Conservation (phyloP, 2,329 filamentous ascomycete genomes). For the Pseudogymnoascus sp. region DNA sequence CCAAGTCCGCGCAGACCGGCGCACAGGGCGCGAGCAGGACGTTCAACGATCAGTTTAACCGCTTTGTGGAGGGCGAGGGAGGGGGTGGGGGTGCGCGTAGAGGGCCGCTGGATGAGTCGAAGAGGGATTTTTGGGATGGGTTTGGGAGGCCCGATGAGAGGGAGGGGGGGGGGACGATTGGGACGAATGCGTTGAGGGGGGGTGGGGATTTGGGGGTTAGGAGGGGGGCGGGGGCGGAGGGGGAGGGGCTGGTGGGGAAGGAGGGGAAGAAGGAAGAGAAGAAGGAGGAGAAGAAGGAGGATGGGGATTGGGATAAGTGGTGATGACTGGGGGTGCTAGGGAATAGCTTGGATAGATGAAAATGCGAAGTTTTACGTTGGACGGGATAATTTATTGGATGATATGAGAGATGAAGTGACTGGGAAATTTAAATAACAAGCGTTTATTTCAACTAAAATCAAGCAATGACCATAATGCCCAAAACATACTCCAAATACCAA, state of each 20-base stretch:
- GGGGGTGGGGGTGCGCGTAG: conserved; percentile 21
- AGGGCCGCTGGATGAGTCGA: conserved; percentile 50
- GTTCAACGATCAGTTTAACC: conserved; percentile 72
- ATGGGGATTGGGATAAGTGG: conserved; percentile 23
- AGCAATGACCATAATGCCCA: not conserved
- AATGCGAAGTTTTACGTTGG: not conserved
- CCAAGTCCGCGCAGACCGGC: conserved; percentile 57
- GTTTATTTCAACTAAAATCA: not conserved
- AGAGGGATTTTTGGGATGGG: conserved; percentile 85
- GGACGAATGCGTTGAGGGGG: not conserved
- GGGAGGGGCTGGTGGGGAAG: not conserved
- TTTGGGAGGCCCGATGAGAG: conserved; percentile 60
- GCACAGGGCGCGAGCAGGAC: conserved; percentile 64
- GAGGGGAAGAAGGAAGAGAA: conserved; percentile 17
- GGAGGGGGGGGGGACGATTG: conserved; percentile 4
- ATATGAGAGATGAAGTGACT: not conserved
- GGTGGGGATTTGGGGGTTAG: not conserved
- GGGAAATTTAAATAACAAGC: not conserved
- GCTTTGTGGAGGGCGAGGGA: conserved; percentile 72
- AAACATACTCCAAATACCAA: not conserved
- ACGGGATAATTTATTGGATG: not conserved
- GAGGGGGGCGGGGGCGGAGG: not conserved
- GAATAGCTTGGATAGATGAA: not conserved
- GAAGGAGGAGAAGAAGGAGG: conserved; percentile 17
- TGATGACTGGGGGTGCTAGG: conserved; percentile 17